Evolutionary conservation across 805 yeast species (phyloP), one percentile per base, ranked within the genome.

Genomic region (Wickerhamomyces subpelliculosus): DNA sequence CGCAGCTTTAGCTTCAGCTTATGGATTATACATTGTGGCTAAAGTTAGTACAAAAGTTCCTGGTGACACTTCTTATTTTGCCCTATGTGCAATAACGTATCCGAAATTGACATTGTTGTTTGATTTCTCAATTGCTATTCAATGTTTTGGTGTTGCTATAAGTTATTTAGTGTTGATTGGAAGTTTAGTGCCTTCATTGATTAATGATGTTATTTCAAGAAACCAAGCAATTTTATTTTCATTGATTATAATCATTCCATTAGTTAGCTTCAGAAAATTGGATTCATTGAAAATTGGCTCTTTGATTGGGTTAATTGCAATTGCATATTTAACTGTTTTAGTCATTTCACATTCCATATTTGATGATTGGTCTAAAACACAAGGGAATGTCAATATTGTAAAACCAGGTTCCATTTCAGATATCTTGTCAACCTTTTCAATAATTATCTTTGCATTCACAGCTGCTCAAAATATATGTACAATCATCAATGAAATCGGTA

Each of bases 391-490:
- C 8, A 60, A 65, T 23, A 57, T 67, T 53, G 49, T 65, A 41
- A 47, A 55, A n/a, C 67, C 74, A 2, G 65, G 71, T 28, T 66
- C 69, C 19, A 42, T 60, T 23, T 62, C 61, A 36, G 71, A 73
- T 1, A 54, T 75, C 8, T 61, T 81, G 41, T 70, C 82, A 19
- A 76, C 87, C 8, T 79, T 84, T 50, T 83, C 85, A 20, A 80
- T 84, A 39, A 72, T 84, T 27, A 80, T 84, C 12, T 80, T 84
- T 59, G 93, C 94, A 2, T 84, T 73, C 58, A 83, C 90, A 1
- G 87, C 93, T 36, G 83, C 83, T 42, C 90, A 84, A 62, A 84
- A 83, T 58, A 75, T 84, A 68, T 82, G 80, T 55, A 78, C 87
- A 9, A 81, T 84, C 37, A 73, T 80, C 51, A 79, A 81, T 51